Evolutionary conservation across 2,329 filamentous ascomycete genomes (phyloP).

Genomic region (Saccharata proteae): DNA sequence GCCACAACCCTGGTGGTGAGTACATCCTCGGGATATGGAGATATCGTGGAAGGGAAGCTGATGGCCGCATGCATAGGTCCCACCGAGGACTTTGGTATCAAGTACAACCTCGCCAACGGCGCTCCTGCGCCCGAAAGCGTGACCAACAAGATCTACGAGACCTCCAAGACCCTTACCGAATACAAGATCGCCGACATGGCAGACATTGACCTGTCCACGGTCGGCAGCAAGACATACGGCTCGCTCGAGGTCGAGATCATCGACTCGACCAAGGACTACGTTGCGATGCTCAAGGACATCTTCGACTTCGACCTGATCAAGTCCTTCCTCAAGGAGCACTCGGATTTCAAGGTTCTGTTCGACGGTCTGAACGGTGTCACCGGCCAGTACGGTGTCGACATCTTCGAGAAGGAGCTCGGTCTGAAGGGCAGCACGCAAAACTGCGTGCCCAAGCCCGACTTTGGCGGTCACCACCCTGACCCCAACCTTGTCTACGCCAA

Average conservation of each 20-base stretch:
- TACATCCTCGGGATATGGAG: slow-evolving; percentile 10
- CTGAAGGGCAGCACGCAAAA: slow-evolving; percentile 77
- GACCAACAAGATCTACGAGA: slow-evolving; percentile 95
- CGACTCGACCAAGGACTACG: slow-evolving; percentile 84
- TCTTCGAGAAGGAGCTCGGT: slow-evolving; percentile 89
- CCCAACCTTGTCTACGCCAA: slow-evolving; percentile 96
- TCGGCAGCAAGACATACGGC: slow-evolving; percentile 78
- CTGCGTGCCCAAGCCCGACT: slow-evolving; percentile 84
- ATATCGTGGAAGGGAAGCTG: neutral
- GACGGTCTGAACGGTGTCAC: slow-evolving; percentile 92
- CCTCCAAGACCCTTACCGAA: slow-evolving; percentile 75
- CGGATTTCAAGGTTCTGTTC: slow-evolving; percentile 93
- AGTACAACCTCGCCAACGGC: slow-evolving; percentile 97
- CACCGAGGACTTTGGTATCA: slow-evolving; percentile 95
- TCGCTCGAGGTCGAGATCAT: slow-evolving; percentile 87
- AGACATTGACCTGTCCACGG: slow-evolving; percentile 68
- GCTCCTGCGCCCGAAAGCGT: slow-evolving; percentile 91
- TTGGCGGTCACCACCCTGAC: slow-evolving; percentile 93
- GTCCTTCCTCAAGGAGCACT: slow-evolving; percentile 75
- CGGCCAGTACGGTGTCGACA: slow-evolving; percentile 84
- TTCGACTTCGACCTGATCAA: slow-evolving; percentile 97
- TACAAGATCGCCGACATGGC: slow-evolving; percentile 89
- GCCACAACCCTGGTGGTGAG: slow-evolving; percentile 94
- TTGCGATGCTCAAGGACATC: slow-evolving; percentile 93
- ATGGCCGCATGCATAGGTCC: slow-evolving; percentile 69